Base-by-base conservation (phyloP, 441 rosid genomes). In the Rhodomyrtus psidioides region DNA sequence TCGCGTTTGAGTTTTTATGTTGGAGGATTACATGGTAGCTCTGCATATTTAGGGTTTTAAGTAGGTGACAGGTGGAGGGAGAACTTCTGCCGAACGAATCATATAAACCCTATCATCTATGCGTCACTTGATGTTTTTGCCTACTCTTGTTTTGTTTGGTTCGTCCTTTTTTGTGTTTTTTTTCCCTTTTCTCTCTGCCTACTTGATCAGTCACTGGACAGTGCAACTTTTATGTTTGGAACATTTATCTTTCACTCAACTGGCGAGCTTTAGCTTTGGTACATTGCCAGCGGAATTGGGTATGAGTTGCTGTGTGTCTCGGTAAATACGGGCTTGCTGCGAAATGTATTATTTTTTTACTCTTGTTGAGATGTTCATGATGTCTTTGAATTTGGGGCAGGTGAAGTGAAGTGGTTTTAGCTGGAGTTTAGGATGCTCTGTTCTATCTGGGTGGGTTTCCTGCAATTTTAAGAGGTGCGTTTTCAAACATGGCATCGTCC, bases 401-500 rank as follows among this genome's bases (percentile, higher is more conserved):
- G 83, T 82, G 44, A 55, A 54, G 9, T 81, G 24, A 55, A 54
- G 9, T 81, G 24, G 24, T 5, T 57, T 12, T 81, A 28, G 81
- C 57, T 26, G 84, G 83, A 44, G 84, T 62, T 53, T 60, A 58
- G 81, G 84, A 82, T 82, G 84, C 26, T 60, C 84, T 28, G 54
- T 82, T 28, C 60, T 23, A 24, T 79, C 34, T 26, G 44, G 49
- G 42, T 15, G 3, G 24, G n/a, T 34, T 54, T 85, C 53, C 56
- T 27, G 83, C 55, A 23, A 27, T 42, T 75, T 83, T 83, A 81
- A 81, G 49, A 60, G 79, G 79, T 9, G 79, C 23, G 49, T 39
- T 26, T 70, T 34, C 51, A 4, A 56, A 56, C 26, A 86, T 86
- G 88, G 83, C 85, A 12, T 75, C 76, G 0, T 85, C 91, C 85